Base-by-base conservation (phyloP, 2,329 filamentous ascomycete species). In the Raffaelea albimanens region DNA sequence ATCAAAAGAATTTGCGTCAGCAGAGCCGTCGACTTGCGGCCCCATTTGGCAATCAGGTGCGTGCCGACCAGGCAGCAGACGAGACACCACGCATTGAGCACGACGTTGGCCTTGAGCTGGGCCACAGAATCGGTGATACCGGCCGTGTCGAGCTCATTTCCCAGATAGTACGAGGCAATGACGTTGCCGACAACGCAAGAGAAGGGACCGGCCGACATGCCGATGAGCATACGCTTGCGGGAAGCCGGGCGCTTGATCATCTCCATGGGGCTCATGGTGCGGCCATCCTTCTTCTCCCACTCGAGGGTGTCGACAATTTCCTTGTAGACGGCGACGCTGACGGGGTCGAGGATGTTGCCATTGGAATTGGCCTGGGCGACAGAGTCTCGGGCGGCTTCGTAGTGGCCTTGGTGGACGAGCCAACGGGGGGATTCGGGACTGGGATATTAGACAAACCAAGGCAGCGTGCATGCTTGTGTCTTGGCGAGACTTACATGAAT, bases 241-340 rank as follows among this genome's bases (percentile, higher is more conserved):
- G 63, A 57, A 5, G 56, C 50, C 1, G 62, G 63, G 7, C 64
- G 64, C 43, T 59, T 64, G 36, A 66, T 50, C 34, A 68, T 63
- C 49, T 70, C 49, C 23, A 58, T 56, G 2, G 62, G 56, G 22
- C 58, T 63, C 57, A 69, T 57, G 5, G 57, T 63, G 18, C 60
- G 56, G 7, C 62, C 63, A 43, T 61, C 59, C 45, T 67, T 64
- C 54, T 67, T 70, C 51, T 72, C 70, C 60, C 61, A 71, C 41
- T 63, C 62, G 13, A 70, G 56, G 8, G 70, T 69, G 47, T 72
- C 69, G n/a, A 66, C 53, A 34, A 75, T 75, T 53, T 72, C 67
- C 49, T 68, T 65, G 58, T 63, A 69, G 16, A 66, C 60, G 4
- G 63, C 57, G 16, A 62, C 57, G 4, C 52, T 57, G 3, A 48